Evolutionary conservation across 2,329 filamentous ascomycete species (phyloP).

Genomic region (Colletotrichum sp.): DNA sequence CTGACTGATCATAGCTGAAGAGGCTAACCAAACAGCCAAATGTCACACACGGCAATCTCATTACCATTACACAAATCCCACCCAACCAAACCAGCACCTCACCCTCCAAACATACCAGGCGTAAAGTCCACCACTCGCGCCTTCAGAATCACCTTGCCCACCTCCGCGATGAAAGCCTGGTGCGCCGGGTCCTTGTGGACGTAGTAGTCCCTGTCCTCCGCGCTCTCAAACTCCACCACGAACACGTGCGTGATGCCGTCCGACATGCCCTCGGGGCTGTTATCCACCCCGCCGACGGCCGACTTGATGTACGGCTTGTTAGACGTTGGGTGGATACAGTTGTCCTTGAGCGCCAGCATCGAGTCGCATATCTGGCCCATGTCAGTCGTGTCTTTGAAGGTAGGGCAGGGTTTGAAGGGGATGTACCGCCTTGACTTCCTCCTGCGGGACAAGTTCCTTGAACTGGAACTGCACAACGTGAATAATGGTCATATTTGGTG

Average conservation of each 20-base stretch:
- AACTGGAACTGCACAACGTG: conserved; percentile 74
- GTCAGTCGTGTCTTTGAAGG: background rate
- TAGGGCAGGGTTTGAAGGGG: background rate
- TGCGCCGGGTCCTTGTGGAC: conserved; percentile 69
- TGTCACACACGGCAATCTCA: background rate
- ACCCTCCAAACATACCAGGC: conserved; percentile 42
- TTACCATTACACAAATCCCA: background rate
- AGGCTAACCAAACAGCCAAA: background rate
- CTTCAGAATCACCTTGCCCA: conserved; percentile 53
- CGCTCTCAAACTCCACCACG: conserved; percentile 68
- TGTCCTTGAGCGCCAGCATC: conserved; percentile 56
- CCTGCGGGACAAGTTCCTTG: conserved; percentile 53
- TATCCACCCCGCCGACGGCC: conserved; percentile 64
- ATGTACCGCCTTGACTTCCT: conserved; percentile 61
- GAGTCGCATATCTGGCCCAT: conserved; percentile 30
- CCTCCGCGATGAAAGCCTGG: conserved; percentile 59
- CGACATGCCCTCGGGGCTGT: conserved; percentile 64
- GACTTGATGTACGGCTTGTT: conserved; percentile 65
- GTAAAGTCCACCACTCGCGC: conserved; percentile 66
- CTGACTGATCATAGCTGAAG: background rate
- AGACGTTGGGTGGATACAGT: conserved; percentile 66
- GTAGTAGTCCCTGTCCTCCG: conserved; percentile 73
- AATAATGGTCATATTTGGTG: conserved; percentile 59
- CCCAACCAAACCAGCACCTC: background rate
- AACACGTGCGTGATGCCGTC: conserved; percentile 72